These are phyloP conservation scores for Geotrichum reessii DNA, from an alignment of 1,139 yeast genomes.

Conservation along the genomic window DNA sequence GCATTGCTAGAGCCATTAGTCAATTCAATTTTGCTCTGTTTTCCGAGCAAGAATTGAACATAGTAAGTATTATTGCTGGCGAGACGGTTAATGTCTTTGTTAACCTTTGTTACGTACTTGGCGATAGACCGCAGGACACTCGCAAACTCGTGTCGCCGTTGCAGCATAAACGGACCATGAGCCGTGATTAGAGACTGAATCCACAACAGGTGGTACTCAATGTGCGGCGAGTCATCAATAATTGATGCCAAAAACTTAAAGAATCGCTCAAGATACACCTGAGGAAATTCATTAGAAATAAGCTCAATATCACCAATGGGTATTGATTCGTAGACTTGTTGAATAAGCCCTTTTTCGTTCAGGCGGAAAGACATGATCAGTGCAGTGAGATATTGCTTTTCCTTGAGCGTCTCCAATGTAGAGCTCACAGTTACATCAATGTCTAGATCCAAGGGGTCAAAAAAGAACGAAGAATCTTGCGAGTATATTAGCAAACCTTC, in stretches of 20 bases:
- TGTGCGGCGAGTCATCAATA: slow-evolving; percentile 71
- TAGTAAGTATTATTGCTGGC: slow-evolving; percentile 54
- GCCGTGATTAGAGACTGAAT: slow-evolving; percentile 56
- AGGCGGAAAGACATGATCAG: slow-evolving; percentile 90
- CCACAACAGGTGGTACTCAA: slow-evolving; percentile 84
- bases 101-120: slow-evolving; percentile 66
- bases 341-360: slow-evolving; percentile 71
- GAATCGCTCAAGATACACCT: slow-evolving; percentile 64
- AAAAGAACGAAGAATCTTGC: slow-evolving; percentile 64
- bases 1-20: slow-evolving; percentile 7
- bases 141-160: slow-evolving; percentile 58
- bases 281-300: slow-evolving; percentile 63
- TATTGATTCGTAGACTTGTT: slow-evolving; percentile 67
- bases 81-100: slow-evolving; percentile 61
- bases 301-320: slow-evolving; percentile 68
- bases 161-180: slow-evolving; percentile 73
- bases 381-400: slow-evolving; percentile 72
- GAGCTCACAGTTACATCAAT: slow-evolving; percentile 84
- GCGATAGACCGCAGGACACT: slow-evolving; percentile 66
- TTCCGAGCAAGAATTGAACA: slow-evolving; percentile 38
- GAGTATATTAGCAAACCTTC: slow-evolving; percentile 86
- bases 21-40: slow-evolving; percentile 10
- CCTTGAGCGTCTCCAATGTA: slow-evolving; percentile 56
- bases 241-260: slow-evolving; percentile 66
- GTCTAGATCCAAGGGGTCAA: slow-evolving; percentile 95